These are phyloP conservation scores for Auxenochlorella pyrenoidosa DNA, from an alignment of 139 green algal species.

Conservation along the genomic window DNA sequence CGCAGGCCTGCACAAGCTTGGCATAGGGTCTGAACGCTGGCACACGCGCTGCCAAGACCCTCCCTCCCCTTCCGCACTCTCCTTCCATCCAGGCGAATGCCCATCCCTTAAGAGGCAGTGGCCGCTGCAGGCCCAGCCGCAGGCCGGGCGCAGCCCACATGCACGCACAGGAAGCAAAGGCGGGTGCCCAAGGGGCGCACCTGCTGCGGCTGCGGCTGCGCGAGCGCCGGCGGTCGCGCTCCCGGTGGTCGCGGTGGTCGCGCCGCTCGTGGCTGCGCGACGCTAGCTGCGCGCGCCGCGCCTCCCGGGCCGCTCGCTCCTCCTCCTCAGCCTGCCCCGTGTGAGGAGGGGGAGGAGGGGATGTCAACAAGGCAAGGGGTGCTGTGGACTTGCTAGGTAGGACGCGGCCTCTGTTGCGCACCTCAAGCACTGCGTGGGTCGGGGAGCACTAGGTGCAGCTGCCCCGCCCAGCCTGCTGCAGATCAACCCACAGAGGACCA, in stretches of 20 bases:
- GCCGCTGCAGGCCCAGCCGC: background rate
- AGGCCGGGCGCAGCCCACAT: background rate
- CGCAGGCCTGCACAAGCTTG: background rate
- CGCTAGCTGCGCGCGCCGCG: background rate
- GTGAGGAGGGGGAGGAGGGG: too few relatives aligned
- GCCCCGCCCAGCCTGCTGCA: too few relatives aligned
- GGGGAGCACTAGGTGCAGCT: too few relatives aligned
- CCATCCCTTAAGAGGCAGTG: too few relatives aligned
- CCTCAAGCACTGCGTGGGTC: too few relatives aligned
- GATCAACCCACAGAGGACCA: too few relatives aligned
- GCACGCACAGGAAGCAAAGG: background rate
- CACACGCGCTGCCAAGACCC: background rate
- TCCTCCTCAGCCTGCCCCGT: slow-evolving; percentile 5
- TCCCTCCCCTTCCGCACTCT: too few relatives aligned
- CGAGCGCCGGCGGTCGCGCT: background rate
- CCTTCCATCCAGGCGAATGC: too few relatives aligned
- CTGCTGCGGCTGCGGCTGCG: slow-evolving; percentile 36
- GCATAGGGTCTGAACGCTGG: background rate
- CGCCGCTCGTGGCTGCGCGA: background rate
- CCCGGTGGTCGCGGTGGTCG: background rate
- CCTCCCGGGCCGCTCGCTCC: background rate
- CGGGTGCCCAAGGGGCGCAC: background rate
- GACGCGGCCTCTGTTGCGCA: too few relatives aligned
- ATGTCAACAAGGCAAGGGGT: background rate
- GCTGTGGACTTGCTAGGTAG: background rate